Base-by-base conservation (phyloP, 768 basidiomycete genomes). In the Mycena belliarum region DNA sequence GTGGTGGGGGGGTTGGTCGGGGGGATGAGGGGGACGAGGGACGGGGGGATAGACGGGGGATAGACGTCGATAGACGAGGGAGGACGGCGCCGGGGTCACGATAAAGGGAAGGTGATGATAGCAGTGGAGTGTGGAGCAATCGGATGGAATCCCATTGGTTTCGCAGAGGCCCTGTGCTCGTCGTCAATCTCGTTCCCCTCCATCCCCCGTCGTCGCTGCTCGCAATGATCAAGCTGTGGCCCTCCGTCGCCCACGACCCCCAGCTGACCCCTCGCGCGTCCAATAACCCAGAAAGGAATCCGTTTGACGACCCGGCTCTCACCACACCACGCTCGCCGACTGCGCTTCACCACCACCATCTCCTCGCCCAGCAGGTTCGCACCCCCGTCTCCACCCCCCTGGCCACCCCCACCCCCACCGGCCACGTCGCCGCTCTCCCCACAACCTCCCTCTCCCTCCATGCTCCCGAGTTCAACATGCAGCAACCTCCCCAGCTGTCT, bases 391-490 rank as follows among this genome's bases (percentile, higher is more conserved):
- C 65, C 49, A 66, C 68, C 28, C 62, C 68, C 52, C 60, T 67
- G 53, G 54, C 67, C 55, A 60, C 68, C 49, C 64, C 68, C 20
- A 65, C 70, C 38, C n/a, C n/a, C n/a, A 77, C 75, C 70, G 68
- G 74, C 65, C 79, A 83, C 70, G 74, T 79, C 64, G 64, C 85
- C 79, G 75, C 87, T 76, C 68, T 76, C 67, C 79, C 80, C 20
- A 80, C 79, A 28, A 81, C 80, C 32, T 77, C 78, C 40, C 83
- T 93, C 70, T 87, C 92, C 63, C 80, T 94, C 76, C 87, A 91
- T 89, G 88, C 89, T 28, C 91, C 92, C 71, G 82, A 85, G 69
- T 91, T 92, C 77, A 83, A 85, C 71, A 91, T 91, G 87, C 85
- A 84, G 68, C 82, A 79, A 70, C 81, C 79, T 58, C 86, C 86